These are phyloP conservation scores for Rhypophila decipiens DNA, from an alignment of 495 filamentous ascomycete species.

Conservation along the genomic window DNA sequence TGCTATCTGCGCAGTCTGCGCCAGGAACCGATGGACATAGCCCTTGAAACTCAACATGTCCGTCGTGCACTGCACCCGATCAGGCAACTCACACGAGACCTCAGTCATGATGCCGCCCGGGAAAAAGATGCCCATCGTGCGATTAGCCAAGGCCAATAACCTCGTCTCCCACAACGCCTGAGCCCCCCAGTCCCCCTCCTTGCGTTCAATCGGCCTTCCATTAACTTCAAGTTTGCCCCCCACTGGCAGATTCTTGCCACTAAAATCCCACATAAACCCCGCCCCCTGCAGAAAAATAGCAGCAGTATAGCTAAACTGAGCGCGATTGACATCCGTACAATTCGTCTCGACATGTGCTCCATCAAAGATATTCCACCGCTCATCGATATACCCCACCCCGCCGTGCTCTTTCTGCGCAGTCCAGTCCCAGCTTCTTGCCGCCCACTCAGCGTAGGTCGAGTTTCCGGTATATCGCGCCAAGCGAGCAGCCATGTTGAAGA, in stretches of 20 bases:
- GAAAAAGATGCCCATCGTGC: slow-evolving; percentile 52
- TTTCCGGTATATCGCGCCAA: slow-evolving; percentile 63
- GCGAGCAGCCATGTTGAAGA: slow-evolving; percentile 67
- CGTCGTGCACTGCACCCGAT: slow-evolving; percentile 47
- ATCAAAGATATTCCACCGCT: slow-evolving; percentile 57
- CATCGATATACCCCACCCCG: slow-evolving; percentile 50
- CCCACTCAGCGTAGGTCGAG: slow-evolving; percentile 62
- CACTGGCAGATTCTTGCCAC: slow-evolving; percentile 13
- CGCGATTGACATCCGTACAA: slow-evolving; percentile 47
- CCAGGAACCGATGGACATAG: slow-evolving; percentile 68
- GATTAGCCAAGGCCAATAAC: slow-evolving; percentile 50
- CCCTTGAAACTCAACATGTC: slow-evolving; percentile 75
- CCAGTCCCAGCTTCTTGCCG: slow-evolving; percentile 60
- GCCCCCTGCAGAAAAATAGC: slow-evolving; percentile 60
- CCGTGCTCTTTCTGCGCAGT: too few relatives aligned
- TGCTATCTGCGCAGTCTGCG: slow-evolving; percentile 56
- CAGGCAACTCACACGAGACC: slow-evolving; percentile 52
- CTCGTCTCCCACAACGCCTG: slow-evolving; percentile 48
- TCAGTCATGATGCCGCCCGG: slow-evolving; percentile 46
- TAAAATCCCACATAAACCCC: slow-evolving; percentile 60
- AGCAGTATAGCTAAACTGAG: slow-evolving; percentile 61
- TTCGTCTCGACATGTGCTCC: slow-evolving; percentile 50
- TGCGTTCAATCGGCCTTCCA: too few relatives aligned
- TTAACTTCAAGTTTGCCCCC: too few relatives aligned
- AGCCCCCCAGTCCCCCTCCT: too few relatives aligned